These are phyloP conservation scores for Rhodocollybia butyracea DNA, from an alignment of 768 basidiomycete species.

Conservation along the genomic window DNA sequence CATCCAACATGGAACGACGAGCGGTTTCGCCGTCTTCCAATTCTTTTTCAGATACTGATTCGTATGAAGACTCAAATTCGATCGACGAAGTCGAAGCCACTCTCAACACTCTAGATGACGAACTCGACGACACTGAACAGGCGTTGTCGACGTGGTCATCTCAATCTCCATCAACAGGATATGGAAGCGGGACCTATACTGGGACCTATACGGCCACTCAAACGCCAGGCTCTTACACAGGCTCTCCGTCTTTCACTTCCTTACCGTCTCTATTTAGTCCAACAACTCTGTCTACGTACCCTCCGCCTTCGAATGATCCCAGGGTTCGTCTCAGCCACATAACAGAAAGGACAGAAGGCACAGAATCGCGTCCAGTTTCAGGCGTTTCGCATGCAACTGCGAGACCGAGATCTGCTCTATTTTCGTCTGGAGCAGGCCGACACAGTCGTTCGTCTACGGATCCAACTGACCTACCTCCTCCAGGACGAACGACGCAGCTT, in stretches of 20 bases:
- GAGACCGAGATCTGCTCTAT: slow-evolving; percentile 42
- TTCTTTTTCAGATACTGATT: slow-evolving; percentile 50
- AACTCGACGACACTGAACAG: slow-evolving; percentile 63
- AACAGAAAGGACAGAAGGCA: slow-evolving; percentile 73
- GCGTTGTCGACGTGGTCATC: slow-evolving; percentile 63
- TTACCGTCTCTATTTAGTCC: slow-evolving; percentile 37
- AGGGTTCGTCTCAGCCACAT: slow-evolving; percentile 68
- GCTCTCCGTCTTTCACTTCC: slow-evolving; percentile 45
- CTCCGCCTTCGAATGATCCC: slow-evolving; percentile 30
- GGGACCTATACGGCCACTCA: slow-evolving; percentile 14
- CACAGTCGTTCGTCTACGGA: slow-evolving; percentile 64
- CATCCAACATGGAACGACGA: slow-evolving; percentile 2
- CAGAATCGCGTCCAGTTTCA: slow-evolving; percentile 54
- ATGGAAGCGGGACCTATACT: slow-evolving; percentile 20
- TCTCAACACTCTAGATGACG: slow-evolving; percentile 63
- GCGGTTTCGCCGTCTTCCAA: slow-evolving; percentile 17
- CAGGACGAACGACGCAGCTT: slow-evolving; percentile 63
- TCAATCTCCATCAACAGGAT: neutral
- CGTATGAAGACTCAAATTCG: slow-evolving; percentile 57
- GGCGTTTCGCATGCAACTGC: slow-evolving; percentile 35
- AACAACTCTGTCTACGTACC: slow-evolving; percentile 20
- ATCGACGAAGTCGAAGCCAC: slow-evolving; percentile 62
- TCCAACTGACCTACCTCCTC: slow-evolving; percentile 45
- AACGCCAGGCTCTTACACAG: slow-evolving; percentile 36
- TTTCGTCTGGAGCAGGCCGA: slow-evolving; percentile 30